Conservation (phyloP, 2,329 filamentous ascomycete genomes). For the Didymellaceae sp. region DNA sequence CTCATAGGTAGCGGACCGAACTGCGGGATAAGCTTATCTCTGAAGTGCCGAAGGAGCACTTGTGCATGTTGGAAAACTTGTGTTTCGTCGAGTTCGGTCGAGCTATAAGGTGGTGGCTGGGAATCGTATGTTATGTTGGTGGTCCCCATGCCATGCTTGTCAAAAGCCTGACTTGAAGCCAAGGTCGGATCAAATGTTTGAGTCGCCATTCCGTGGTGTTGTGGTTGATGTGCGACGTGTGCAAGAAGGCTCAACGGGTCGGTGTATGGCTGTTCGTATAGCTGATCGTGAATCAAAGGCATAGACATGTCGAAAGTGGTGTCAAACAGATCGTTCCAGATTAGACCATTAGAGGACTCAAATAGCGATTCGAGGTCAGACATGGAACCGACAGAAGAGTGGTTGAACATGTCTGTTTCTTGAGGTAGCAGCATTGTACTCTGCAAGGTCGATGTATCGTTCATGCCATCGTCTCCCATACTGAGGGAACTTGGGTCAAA, state of each 20-base stretch:
- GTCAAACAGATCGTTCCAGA: constrained; percentile 22
- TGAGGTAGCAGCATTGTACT: constrained; percentile 1
- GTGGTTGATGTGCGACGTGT: constrained; percentile 14
- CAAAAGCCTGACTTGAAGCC: neutral
- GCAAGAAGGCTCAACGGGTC: constrained; percentile 15
- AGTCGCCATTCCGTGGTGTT: neutral
- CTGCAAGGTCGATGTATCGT: neutral
- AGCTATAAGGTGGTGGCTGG: constrained; percentile 12
- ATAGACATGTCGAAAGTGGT: constrained; percentile 17
- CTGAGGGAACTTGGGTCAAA: neutral
- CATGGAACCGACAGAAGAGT: constrained; percentile 12
- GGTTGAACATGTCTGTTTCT: constrained; percentile 6
- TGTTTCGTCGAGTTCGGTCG: constrained; percentile 11
- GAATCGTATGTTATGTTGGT: constrained; percentile 1
- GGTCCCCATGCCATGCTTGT: neutral
- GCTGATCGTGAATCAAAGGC: constrained; percentile 10
- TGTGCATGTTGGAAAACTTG: constrained; percentile 18
- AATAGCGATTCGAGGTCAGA: constrained; percentile 21
- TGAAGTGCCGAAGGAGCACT: constrained; percentile 23
- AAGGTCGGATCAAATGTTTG: neutral
- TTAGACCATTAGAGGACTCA: constrained; percentile 14
- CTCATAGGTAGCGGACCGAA: constrained; percentile 20
- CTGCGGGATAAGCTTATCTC: constrained; percentile 19
- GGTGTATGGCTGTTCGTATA: constrained; percentile 7
- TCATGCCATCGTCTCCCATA: neutral